Evolutionary conservation across 108 stramenopile genomes (phyloP).

Genomic region (Nannochloropsis gaditana): DNA sequence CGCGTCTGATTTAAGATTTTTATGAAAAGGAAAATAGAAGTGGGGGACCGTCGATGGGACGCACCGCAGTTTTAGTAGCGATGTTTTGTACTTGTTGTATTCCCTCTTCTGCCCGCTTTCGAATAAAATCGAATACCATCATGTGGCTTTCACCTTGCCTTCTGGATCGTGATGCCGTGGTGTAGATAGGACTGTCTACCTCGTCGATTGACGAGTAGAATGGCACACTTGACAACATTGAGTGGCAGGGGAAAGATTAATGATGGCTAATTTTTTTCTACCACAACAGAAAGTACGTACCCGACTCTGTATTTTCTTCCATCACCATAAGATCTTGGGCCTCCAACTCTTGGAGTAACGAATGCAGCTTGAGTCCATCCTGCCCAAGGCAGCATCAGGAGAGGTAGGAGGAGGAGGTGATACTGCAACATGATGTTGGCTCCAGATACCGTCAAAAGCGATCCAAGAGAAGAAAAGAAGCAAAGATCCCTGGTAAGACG

Average conservation of each 20-base stretch:
- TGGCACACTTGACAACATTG: background rate
- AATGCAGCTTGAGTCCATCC: background rate
- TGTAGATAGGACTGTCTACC: background rate
- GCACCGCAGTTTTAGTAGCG: slow-evolving; percentile 30
- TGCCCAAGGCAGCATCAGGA: background rate
- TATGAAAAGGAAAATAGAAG: background rate
- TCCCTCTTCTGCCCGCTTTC: slow-evolving; percentile 51
- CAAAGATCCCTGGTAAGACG: too few species aligned
- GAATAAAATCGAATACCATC: slow-evolving; percentile 54
- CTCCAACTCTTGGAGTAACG: background rate
- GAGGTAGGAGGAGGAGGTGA: background rate
- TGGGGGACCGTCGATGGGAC: background rate
- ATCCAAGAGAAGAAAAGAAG: too few species aligned
- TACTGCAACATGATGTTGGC: background rate
- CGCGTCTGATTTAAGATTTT: background rate
- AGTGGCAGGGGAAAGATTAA: background rate
- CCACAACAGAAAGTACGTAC: slow-evolving; percentile 12
- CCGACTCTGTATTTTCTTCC: slow-evolving; percentile 10
- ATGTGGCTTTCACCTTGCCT: background rate
- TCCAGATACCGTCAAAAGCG: too few species aligned
- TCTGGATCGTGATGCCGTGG: background rate
- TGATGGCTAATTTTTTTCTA: background rate
- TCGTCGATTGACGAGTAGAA: background rate
- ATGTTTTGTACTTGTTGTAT: slow-evolving; percentile 50
- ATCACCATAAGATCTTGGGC: background rate